Percentiles rank a stretch among this genome's conserved stretches.
phyloP scores from a whole-genome alignment of 2,329 filamentous ascomycete species.

The Penicillium digitatum region DNA sequence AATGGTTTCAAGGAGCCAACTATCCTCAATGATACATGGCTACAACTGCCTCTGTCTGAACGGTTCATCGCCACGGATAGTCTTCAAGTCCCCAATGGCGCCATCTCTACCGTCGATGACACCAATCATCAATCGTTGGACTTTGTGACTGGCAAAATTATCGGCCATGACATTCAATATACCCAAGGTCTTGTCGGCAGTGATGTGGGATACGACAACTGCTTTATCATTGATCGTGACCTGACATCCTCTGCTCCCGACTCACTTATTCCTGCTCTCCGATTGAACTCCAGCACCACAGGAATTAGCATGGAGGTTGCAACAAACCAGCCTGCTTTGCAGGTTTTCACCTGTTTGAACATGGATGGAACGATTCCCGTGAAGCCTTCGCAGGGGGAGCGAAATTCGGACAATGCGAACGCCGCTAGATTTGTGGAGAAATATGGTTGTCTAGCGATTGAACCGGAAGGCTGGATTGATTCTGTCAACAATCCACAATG shows the following conservation, averaged over 20 bases:
- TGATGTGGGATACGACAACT: background rate
- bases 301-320: background rate
- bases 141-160: background rate
- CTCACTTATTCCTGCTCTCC: background rate
- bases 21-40: background rate
- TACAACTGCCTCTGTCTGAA: background rate
- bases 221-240: background rate
- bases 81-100: background rate
- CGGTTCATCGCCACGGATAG: background rate
- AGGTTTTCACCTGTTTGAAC: background rate
- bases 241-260: background rate
- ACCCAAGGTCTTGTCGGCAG: background rate
- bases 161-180: background rate
- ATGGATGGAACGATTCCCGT: background rate
- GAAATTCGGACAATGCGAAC: background rate
- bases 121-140: background rate
- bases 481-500: background rate
- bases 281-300: background rate
- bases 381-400: background rate
- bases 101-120: background rate
- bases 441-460: background rate
- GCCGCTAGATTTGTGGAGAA: background rate
- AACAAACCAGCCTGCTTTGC: background rate
- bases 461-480: background rate
- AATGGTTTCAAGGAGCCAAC: background rate